Conservation (phyloP, 2,329 filamentous ascomycete species). For the Gliomastix tumulicola region DNA sequence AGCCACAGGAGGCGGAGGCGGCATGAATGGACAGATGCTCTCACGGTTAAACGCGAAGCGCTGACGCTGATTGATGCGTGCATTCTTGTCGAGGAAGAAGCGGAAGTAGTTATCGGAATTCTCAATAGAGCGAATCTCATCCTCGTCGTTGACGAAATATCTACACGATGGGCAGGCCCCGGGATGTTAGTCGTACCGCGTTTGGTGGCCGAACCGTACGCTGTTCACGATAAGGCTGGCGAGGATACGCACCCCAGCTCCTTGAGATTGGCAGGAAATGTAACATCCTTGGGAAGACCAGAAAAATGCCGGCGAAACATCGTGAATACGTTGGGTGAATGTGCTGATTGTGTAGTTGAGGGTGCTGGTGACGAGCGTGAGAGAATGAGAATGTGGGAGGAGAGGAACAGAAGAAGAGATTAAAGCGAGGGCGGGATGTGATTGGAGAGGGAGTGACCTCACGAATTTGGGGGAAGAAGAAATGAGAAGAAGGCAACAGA, state of each 20-base stretch:
- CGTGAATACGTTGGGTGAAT: conserved; percentile 1
- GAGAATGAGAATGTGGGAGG: conserved; percentile 1
- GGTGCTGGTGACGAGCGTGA: not conserved
- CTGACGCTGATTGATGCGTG: conserved; percentile 71
- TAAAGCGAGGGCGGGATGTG: no score
- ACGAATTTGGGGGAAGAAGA: no score
- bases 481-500: no score
- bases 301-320: conserved; percentile 70
- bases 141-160: conserved; percentile 70
- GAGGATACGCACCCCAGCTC: conserved; percentile 56
- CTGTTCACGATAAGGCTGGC: no score
- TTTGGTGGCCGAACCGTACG: not conserved
- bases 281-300: conserved; percentile 63
- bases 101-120: conserved; percentile 66
- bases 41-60: conserved; percentile 67
- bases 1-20: no score
- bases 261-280: conserved; percentile 58
- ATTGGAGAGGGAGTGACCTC: no score
- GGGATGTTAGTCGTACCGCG: not conserved
- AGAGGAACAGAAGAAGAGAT: not conserved
- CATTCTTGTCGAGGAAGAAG: conserved; percentile 65
- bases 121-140: conserved; percentile 65
- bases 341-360: no score
- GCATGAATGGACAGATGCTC: conserved; percentile 15
- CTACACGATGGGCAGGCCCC: conserved; percentile 34